These are phyloP conservation scores for Oryza coarctata DNA, from an alignment of 176 grass and related monocot genomes.

Conservation along the genomic window DNA sequence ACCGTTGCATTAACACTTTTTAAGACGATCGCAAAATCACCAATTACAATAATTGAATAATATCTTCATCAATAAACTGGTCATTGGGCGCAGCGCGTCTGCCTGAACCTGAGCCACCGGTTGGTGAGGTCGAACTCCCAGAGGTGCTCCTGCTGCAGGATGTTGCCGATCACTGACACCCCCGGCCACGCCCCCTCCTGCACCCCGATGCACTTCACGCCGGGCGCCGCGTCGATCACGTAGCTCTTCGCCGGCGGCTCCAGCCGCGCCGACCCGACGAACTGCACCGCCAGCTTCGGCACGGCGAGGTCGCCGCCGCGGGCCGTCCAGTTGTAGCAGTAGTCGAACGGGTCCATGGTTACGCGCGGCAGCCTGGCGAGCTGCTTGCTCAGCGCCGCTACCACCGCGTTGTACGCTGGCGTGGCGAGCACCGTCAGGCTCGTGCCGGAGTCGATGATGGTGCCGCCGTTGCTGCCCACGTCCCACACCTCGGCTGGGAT, in stretches of 20 bases:
- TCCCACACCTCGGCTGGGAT: conserved; percentile 72
- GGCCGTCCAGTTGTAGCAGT: conserved; percentile 93
- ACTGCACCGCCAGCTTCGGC: conserved; percentile 60
- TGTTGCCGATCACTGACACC: conserved; percentile 73
- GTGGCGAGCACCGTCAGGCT: conserved; percentile 62
- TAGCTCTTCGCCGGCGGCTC: conserved; percentile 85
- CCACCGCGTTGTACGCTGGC: conserved; percentile 73
- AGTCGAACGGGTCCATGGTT: conserved; percentile 63
- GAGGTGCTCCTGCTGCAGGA: conserved; percentile 87
- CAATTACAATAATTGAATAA: not conserved
- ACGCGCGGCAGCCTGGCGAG: conserved; percentile 50
- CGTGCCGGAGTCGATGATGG: conserved; percentile 84
- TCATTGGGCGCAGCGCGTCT: conserved; percentile 39
- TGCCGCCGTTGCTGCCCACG: conserved; percentile 49
- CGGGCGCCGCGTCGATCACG: conserved; percentile 70
- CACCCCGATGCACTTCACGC: conserved; percentile 78
- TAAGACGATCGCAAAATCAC: not conserved
- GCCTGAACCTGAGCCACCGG: conserved; percentile 59
- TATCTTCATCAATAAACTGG: not conserved
- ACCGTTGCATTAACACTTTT: not conserved
- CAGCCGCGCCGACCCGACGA: conserved; percentile 48
- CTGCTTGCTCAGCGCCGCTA: conserved; percentile 45
- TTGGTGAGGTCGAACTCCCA: conserved; percentile 89
- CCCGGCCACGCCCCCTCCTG: conserved; percentile 61
- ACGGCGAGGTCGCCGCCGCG: not conserved